Evolutionary conservation across 2,329 filamentous ascomycete genomes (phyloP).

Genomic region (Hypoxylon sp.): DNA sequence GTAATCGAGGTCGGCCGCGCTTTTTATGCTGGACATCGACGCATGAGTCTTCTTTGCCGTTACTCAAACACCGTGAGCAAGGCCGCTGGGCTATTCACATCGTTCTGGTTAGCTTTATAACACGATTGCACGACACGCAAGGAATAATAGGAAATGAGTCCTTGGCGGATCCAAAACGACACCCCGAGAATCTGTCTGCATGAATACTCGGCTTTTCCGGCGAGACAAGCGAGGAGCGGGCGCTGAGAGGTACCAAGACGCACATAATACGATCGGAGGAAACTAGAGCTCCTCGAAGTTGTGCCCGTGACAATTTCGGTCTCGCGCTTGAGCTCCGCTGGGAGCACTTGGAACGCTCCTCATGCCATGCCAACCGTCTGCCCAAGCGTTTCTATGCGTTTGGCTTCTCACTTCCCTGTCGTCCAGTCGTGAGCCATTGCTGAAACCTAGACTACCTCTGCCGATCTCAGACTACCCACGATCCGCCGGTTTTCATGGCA

Average conservation of each 20-base stretch:
- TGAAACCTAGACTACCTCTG: not conserved
- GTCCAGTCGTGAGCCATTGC: not conserved
- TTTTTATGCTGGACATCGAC: conserved; percentile 90
- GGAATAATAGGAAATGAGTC: conserved; percentile 11
- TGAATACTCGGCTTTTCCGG: not conserved
- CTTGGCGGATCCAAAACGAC: not conserved
- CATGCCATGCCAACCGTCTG: not conserved
- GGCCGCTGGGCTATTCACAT: conserved; percentile 74
- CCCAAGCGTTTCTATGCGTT: not conserved
- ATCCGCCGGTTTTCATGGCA: not conserved
- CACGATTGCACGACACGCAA: conserved; percentile 18
- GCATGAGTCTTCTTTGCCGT: conserved; percentile 84
- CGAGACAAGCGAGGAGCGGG: not conserved
- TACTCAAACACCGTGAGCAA: conserved; percentile 80
- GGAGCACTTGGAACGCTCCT: not conserved
- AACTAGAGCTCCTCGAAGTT: not conserved
- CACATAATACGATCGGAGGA: not conserved
- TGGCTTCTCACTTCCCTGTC: not conserved
- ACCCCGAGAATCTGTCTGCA: not conserved
- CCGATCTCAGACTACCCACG: not conserved
- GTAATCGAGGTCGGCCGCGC: conserved; percentile 79
- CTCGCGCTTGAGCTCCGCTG: conserved; percentile 4
- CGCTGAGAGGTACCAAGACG: not conserved
- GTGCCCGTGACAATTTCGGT: conserved; percentile 4
- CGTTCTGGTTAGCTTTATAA: conserved; percentile 52